phyloP scores from a whole-genome alignment of 768 basidiomycete genomes.

The Tephrocybe sp. region DNA sequence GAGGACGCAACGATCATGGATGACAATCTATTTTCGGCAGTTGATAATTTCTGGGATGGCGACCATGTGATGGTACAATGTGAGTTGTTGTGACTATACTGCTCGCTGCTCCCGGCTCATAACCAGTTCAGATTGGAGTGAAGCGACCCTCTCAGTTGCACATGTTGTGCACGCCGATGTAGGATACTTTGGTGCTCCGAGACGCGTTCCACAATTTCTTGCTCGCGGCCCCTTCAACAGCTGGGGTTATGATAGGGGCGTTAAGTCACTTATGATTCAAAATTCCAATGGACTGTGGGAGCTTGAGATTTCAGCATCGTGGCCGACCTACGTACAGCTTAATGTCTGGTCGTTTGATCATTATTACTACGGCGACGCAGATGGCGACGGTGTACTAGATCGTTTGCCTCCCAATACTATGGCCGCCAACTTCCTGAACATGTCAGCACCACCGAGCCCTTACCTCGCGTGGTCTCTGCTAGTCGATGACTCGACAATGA shows the following conservation, averaged over 20 bases:
- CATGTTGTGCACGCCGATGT: slow-evolving; percentile 79
- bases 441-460: slow-evolving; percentile 86
- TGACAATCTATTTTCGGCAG: slow-evolving; percentile 47
- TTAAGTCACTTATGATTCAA: slow-evolving; percentile 65
- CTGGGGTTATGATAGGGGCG: slow-evolving; percentile 90
- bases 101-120: slow-evolving; percentile 66
- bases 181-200: slow-evolving; percentile 50
- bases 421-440: slow-evolving; percentile 88
- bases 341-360: slow-evolving; percentile 91
- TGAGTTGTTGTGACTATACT: slow-evolving; percentile 44
- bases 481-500: slow-evolving; percentile 73
- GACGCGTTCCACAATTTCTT: slow-evolving; percentile 85
- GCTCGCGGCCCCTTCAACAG: slow-evolving; percentile 89
- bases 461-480: slow-evolving; percentile 85
- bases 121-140: slow-evolving; percentile 73
- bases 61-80: slow-evolving; percentile 90
- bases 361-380: slow-evolving; percentile 89
- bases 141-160: slow-evolving; percentile 56
- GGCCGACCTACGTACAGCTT: slow-evolving; percentile 88
- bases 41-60: slow-evolving; percentile 72
- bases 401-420: slow-evolving; percentile 86
- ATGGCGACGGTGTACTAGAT: slow-evolving; percentile 85
- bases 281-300: slow-evolving; percentile 72
- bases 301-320: slow-evolving; percentile 82
- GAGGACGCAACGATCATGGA: slow-evolving; percentile 71